phyloP scores from a whole-genome alignment of 108 stramenopile genomes.

The Cylindrotheca fusiformis region DNA sequence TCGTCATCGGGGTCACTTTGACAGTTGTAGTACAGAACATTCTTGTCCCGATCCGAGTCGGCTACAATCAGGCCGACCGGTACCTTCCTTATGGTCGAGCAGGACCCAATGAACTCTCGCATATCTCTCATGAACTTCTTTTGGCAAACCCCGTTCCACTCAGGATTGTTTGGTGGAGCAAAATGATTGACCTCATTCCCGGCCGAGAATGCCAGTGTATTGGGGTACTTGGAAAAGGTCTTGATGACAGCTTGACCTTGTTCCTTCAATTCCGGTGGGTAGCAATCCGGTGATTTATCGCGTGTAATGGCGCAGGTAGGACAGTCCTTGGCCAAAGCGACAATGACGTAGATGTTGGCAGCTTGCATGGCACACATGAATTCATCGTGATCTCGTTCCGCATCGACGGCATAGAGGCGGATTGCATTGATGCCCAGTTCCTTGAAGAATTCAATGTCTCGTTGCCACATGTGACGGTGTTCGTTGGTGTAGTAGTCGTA shows the following conservation, averaged over 20 bases:
- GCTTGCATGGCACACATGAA: slow-evolving; percentile 48
- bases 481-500: slow-evolving; percentile 44
- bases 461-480: slow-evolving; percentile 35
- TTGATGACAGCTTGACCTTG: slow-evolving; percentile 35
- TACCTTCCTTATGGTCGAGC: slow-evolving; percentile 3
- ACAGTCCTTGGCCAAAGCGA: slow-evolving; percentile 32
- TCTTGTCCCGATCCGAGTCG: slow-evolving; percentile 7
- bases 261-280: slow-evolving; percentile 35
- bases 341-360: slow-evolving; percentile 44
- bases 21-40: slow-evolving; percentile 34
- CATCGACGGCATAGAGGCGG: slow-evolving; percentile 44
- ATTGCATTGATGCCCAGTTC: slow-evolving; percentile 46
- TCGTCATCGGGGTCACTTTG: slow-evolving; percentile 29
- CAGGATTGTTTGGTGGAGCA: slow-evolving; percentile 6
- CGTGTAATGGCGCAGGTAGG: slow-evolving; percentile 30
- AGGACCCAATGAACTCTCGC: slow-evolving; percentile 26
- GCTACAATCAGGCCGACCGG: slow-evolving; percentile 12
- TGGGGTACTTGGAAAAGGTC: slow-evolving; percentile 40
- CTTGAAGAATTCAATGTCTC: slow-evolving; percentile 37
- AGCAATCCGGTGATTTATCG: slow-evolving; percentile 27
- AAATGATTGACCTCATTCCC: slow-evolving; percentile 46
- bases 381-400: slow-evolving; percentile 30
- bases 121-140: slow-evolving; percentile 51
- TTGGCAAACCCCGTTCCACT: slow-evolving; percentile 41
- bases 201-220: slow-evolving; percentile 39